Evolutionary conservation across 73 alveolate species (phyloP), one percentile per base, ranked within the genome.

Genomic region (Paramecium sonneborni): DNA sequence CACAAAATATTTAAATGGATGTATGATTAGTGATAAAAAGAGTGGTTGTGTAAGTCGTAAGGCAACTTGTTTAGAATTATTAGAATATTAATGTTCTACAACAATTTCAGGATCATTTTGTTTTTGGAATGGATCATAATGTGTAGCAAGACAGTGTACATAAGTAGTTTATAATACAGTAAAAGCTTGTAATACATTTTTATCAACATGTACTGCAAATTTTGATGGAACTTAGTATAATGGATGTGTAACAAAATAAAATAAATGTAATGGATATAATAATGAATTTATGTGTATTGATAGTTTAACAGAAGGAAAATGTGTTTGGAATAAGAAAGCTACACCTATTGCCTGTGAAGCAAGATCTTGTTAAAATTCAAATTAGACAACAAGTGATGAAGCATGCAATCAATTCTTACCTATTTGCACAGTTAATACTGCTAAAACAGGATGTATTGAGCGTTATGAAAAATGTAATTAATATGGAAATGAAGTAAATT

Each of bases 301-400:
- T 6, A 46, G 62, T 41, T 38, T 62, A 44, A 0, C 1, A 1
- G 46, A 26, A 20, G 74, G 48, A 0, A 20, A 9, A 44, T 79
- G 90, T 44, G 21, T 79, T 10, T 79, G 90, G 90, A 79, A 79
- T 23, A 43, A 21, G 9, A 39, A 3, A 23, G 46, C 30, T 11
- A 1, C 48, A 1, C 90, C 76, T 5, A 4, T 12, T 23, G 67
- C 48, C 18, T 79, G 90, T 79, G 44, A 79, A 46, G 14, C 10
- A 5, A 79, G 90, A 41, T 30, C 90, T 12, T 79, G 90, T 79
- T 57, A 21, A 11, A 79, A 79, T 26, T 79, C 90, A 20, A 48
- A 39, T 43, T 8, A 38, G 18, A 26, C 32, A 1, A 41, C 76
- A 21, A 30, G 62, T 23, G 90, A 79, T 79, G 90, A 57, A 37